A percentile compares a stretch with the other conserved stretches of the same genome.
Evolutionary conservation across 345 rosid species (phyloP).

Genomic region (Eucalyptus erythrocorys): DNA sequence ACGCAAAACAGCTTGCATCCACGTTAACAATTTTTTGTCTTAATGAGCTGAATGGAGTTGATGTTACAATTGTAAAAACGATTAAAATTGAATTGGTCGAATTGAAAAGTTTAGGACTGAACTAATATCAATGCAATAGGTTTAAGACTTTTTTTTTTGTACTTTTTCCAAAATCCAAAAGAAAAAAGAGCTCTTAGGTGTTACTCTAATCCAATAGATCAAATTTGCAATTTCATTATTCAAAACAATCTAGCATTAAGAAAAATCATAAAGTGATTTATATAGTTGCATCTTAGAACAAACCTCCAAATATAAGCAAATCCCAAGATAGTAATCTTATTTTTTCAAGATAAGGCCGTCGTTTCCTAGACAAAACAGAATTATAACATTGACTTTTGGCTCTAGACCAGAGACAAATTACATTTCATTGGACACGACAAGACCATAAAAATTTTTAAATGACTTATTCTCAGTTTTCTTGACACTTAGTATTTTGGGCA

Average conservation of each 20-base stretch:
- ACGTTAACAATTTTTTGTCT: neutral
- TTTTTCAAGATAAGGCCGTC: neutral
- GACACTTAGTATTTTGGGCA: neutral
- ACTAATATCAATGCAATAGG: too few species aligned
- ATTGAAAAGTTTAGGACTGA: fast-evolving
- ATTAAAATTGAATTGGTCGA: too few species aligned
- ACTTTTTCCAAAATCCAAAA: neutral
- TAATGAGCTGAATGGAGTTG: neutral
- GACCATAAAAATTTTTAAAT: neutral
- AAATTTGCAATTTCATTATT: neutral
- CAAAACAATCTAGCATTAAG: neutral
- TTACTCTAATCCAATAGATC: neutral
- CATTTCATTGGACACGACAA: neutral
- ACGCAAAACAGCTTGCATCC: fast-evolving
- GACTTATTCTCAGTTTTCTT: neutral
- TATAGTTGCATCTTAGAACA: neutral
- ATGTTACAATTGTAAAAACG: too few species aligned
- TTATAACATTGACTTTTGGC: neutral
- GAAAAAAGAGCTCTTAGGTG: neutral
- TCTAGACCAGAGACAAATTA: neutral
- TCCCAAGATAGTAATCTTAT: neutral
- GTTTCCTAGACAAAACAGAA: neutral
- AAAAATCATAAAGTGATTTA: neutral
- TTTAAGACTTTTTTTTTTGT: too few species aligned
- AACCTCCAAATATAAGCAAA: neutral